Percentiles rank a stretch among this genome's conserved stretches.
Conservation (phyloP, 1,284 basidiomycete genomes). For the Tilletia indica region DNA sequence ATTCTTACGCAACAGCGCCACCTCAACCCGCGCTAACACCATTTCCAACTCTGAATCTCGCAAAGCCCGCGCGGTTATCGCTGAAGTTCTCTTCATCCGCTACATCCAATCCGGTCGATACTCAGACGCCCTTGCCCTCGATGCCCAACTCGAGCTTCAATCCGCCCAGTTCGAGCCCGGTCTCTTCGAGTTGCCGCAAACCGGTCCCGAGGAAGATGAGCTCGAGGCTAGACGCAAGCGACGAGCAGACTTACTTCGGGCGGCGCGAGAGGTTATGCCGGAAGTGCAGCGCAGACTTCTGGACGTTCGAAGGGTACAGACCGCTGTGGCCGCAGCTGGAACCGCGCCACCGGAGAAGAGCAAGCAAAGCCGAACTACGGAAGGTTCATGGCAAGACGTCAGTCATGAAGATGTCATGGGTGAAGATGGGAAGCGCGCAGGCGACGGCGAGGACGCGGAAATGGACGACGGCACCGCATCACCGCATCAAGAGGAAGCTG, state of each 20-base stretch:
- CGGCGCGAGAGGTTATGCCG: conserved; percentile 9
- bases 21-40: neutral
- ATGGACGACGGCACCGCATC: neutral
- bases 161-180: neutral
- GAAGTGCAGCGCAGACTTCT: neutral
- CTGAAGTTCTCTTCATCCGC: conserved; percentile 13
- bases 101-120: conserved; percentile 6
- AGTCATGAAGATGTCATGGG: neutral
- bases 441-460: neutral
- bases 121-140: conserved; percentile 10
- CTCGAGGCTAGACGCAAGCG: conserved; percentile 9
- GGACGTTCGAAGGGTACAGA: neutral
- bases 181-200: neutral
- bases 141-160: conserved; percentile 11
- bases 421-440: neutral
- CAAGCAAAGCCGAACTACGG: neutral
- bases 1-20: neutral
- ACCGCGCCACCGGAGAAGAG: neutral
- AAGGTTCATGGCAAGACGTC: conserved; percentile 9
- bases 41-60: neutral
- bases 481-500: neutral
- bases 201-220: neutral
- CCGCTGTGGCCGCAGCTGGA: neutral
- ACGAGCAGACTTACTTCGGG: neutral
- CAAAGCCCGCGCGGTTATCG: conserved; percentile 2